Evolutionary conservation across 768 basidiomycete genomes (phyloP).

Genomic region (Glaciozyma martinii): DNA sequence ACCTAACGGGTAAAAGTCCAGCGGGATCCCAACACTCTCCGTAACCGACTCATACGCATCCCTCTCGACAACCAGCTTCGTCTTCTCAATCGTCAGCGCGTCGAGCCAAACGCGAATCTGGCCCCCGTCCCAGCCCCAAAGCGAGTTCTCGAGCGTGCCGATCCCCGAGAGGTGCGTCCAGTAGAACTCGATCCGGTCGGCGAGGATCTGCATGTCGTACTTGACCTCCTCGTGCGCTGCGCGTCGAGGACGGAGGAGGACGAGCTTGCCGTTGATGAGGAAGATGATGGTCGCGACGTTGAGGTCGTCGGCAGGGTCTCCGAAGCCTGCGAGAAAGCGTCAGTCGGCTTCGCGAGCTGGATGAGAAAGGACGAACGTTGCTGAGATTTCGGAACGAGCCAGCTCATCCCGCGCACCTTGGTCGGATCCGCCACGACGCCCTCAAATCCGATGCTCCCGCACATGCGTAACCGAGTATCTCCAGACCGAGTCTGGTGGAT

Average conservation of each 20-base stretch:
- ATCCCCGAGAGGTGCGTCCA: conserved; percentile 97
- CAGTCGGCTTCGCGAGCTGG: conserved; percentile 18
- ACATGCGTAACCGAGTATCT: conserved; percentile 76
- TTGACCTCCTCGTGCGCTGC: conserved; percentile 81
- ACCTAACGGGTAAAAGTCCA: conserved; percentile 97
- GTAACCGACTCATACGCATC: conserved; percentile 55
- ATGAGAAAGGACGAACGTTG: conserved; percentile 56
- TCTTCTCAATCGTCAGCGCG: conserved; percentile 76
- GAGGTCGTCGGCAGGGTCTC: conserved; percentile 86
- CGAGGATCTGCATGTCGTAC: conserved; percentile 95
- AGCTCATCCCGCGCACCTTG: conserved; percentile 81
- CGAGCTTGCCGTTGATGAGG: conserved; percentile 84
- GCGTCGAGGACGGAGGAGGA: conserved; percentile 80
- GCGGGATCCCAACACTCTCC: conserved; percentile 81
- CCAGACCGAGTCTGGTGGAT: conserved; percentile 61
- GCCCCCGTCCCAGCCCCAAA: conserved; percentile 93
- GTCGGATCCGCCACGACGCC: conserved; percentile 78
- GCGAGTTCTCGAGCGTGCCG: conserved; percentile 83
- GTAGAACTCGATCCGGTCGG: conserved; percentile 94
- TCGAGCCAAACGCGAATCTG: conserved; percentile 91
- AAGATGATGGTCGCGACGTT: conserved; percentile 90
- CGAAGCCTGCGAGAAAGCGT: conserved; percentile 57
- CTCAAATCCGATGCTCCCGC: conserved; percentile 88
- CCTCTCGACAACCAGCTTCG: conserved; percentile 42
- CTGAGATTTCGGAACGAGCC: conserved; percentile 90